These are phyloP conservation scores for Bipolaris oryzae DNA, from an alignment of 2,329 filamentous ascomycete species.

Conservation along the genomic window DNA sequence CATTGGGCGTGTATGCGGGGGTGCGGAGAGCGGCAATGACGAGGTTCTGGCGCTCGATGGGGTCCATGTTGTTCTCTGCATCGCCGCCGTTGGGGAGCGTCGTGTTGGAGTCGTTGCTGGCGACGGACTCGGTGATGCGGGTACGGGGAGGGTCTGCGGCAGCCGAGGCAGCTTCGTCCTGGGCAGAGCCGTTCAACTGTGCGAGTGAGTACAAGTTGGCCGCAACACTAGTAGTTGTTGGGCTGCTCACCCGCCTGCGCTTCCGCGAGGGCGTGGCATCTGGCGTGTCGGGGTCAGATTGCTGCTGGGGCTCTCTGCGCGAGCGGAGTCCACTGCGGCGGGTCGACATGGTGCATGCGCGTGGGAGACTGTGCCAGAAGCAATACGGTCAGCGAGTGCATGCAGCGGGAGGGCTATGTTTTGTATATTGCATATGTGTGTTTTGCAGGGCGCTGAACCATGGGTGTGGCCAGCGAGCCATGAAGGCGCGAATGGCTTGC, in stretches of 20 bases:
- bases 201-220: constrained; percentile 23
- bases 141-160: constrained; percentile 33
- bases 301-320: constrained; percentile 39
- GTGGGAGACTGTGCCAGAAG: constrained; percentile 14
- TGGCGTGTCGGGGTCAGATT: constrained; percentile 52
- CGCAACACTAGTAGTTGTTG: constrained; percentile 8
- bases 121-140: constrained; percentile 46
- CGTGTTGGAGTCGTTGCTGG: constrained; percentile 51
- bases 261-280: constrained; percentile 57
- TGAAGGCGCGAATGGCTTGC: constrained; percentile 3
- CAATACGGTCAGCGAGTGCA: constrained; percentile 24
- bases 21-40: constrained; percentile 51
- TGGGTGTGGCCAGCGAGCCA: constrained; percentile 12
- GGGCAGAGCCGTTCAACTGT: constrained; percentile 44
- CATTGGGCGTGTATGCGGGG: constrained; percentile 59
- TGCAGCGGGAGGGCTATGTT: neutral
- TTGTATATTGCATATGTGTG: constrained; percentile 3
- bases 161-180: constrained; percentile 28
- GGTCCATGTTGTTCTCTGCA: constrained; percentile 36
- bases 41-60: constrained; percentile 46
- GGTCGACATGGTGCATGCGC: constrained; percentile 26
- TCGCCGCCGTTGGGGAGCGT: constrained; percentile 45
- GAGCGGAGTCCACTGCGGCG: constrained; percentile 21
- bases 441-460: constrained; percentile 9
- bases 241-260: constrained; percentile 52